Conservation (phyloP, 2,329 filamentous ascomycete genomes). For the Cladophialophora exuberans region DNA sequence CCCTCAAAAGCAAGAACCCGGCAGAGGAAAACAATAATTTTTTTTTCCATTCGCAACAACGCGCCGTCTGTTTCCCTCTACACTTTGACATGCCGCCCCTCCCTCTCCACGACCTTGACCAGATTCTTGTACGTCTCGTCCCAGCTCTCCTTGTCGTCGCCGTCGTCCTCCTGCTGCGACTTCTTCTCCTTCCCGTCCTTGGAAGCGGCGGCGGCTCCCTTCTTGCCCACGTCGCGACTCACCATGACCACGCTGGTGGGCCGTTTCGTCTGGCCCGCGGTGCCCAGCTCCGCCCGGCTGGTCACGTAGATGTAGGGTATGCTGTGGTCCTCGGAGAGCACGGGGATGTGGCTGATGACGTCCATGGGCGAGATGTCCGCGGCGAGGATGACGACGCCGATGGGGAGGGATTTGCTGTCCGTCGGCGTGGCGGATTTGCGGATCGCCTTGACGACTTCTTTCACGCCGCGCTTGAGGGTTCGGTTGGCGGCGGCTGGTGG, state of each 20-base stretch:
- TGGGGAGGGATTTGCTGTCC: conserved; percentile 56
- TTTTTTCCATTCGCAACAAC: no score
- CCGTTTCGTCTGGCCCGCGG: conserved; percentile 90
- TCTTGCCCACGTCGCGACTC: conserved; percentile 53
- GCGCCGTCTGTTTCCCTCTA: no score
- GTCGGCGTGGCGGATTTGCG: conserved; percentile 81
- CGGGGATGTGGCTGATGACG: conserved; percentile 96
- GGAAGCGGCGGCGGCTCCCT: conserved; percentile 42
- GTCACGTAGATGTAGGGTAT: conserved; percentile 96
- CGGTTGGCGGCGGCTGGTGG: conserved; percentile 85
- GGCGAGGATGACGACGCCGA: conserved; percentile 83
- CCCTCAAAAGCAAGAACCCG: no score
- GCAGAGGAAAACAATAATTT: no score
- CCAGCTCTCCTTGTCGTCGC: conserved; percentile 51
- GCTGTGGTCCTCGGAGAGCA: conserved; percentile 97
- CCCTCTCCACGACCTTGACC: conserved; percentile 62
- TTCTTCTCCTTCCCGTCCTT: conserved; percentile 50
- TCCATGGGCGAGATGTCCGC: conserved; percentile 98
- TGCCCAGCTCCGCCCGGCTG: conserved; percentile 89
- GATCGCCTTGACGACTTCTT: conserved; percentile 97
- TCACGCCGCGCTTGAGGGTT: conserved; percentile 95
- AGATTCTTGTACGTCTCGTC: conserved; percentile 59
- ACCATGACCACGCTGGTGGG: conserved; percentile 97
- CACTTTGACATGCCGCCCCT: conserved; percentile 60
- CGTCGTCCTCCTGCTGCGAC: conserved; percentile 52